phyloP scores from a whole-genome alignment of 495 filamentous ascomycete species.

The Neurospora sp. region DNA sequence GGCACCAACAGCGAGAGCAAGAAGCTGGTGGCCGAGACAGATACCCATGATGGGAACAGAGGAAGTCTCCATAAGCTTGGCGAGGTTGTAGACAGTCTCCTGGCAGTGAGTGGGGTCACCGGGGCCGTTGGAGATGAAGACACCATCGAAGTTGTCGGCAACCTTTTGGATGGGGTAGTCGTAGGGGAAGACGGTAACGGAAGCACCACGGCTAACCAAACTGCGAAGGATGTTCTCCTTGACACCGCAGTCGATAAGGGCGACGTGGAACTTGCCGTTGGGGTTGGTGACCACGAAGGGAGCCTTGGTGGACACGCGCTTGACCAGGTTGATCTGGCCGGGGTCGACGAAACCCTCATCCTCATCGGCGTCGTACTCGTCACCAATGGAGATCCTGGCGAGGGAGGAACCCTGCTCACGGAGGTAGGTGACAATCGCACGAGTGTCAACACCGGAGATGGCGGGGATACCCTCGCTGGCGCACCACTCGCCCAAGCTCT shows the following conservation, averaged over 20 bases:
- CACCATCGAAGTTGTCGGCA: conserved; percentile 90
- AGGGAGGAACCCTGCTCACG: conserved; percentile 94
- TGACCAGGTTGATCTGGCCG: conserved; percentile 90
- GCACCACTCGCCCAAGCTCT: conserved; percentile 89
- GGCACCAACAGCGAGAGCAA: conserved; percentile 73
- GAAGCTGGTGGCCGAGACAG: conserved; percentile 86
- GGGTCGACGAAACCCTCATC: conserved; percentile 94
- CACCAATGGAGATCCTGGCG: conserved; percentile 88
- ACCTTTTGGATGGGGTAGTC: conserved; percentile 98
- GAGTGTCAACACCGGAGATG: conserved; percentile 93
- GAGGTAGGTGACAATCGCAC: conserved; percentile 88
- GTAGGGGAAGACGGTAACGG: conserved; percentile 87
- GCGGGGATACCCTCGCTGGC: conserved; percentile 90
- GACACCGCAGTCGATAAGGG: conserved; percentile 94
- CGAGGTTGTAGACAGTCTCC: conserved; percentile 82
- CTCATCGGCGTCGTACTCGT: conserved; percentile 97
- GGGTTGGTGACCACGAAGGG: conserved; percentile 86
- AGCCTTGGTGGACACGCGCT: conserved; percentile 90
- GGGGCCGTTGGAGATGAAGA: conserved; percentile 97
- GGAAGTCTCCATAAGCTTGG: conserved; percentile 77
- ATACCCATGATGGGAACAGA: conserved; percentile 94
- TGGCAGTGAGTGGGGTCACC: conserved; percentile 96
- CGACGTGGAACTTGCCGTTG: conserved; percentile 76
- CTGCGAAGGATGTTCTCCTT: conserved; percentile 99
- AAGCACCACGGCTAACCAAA: conserved; percentile 76